Evolutionary conservation across 2,329 filamentous ascomycete genomes (phyloP), one percentile per base, ranked within the genome.

Genomic region (Aschersonia sp.): DNA sequence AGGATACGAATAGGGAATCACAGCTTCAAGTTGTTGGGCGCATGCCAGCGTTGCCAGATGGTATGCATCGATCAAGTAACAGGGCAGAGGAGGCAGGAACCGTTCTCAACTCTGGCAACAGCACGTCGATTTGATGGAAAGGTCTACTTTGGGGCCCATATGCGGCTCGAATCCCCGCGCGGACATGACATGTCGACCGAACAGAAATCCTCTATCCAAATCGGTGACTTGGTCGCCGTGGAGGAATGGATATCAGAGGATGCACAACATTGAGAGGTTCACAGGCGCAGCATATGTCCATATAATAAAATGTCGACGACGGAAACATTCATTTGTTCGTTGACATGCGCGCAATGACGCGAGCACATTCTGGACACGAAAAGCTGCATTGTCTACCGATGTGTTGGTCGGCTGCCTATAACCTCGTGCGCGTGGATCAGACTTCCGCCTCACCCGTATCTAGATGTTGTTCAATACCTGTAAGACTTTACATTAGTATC

Each of bases 41-140:
- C 84, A 4, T 98, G 92, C 58, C 77, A 87, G 50, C 72, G 92
- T 50, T 98, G 92, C 56, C 88, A 95, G 62, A 97, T 98, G 89
- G 83, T 98, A 8, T 95, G 90, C 60, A 79, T 97, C 43, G 82
- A 98, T 58, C 92, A 95, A 62, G 70, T 79, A 44, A 95, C 83
- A 10, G 88, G 81, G 0, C 73, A 79, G 52, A 84, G 80, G 61
- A 79, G 81, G 52, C 79, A 87, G 52, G 92, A 97, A 62, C 92
- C 92, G 0, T 94, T 92, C 59, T 77, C 84, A 4, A 95, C 88
- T 1, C 67, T 98, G 49, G 83, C 85, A 2, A 95, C 94, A 69
- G 94, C 87, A 9, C 77, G 92, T 54, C 77, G 86, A 48, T 80
- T 87, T 52, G 80, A 85, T 46, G 87, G 88, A 2, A 88, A 88